Evolutionary conservation across 148 eudicot species (phyloP).

Genomic region (Dysphania ambrosioides): DNA sequence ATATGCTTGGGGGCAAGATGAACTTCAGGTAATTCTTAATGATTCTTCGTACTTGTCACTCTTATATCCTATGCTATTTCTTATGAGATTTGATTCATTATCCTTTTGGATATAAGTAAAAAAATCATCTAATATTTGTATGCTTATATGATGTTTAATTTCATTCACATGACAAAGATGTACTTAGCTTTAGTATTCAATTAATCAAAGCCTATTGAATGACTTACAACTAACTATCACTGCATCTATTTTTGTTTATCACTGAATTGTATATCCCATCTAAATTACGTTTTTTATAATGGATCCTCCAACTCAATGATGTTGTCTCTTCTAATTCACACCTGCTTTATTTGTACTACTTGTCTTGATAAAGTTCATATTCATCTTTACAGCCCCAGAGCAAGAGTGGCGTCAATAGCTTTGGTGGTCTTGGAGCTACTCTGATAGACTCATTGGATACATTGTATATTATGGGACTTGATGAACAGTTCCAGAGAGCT

Average conservation of each 20-base stretch:
- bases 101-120: background rate
- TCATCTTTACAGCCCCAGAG: slow-evolving; percentile 67
- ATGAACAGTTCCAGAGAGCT: slow-evolving; percentile 93
- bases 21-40: slow-evolving; percentile 69
- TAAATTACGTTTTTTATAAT: background rate
- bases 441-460: slow-evolving; percentile 92
- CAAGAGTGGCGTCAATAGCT: slow-evolving; percentile 88
- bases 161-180: background rate
- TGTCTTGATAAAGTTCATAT: background rate
- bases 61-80: background rate
- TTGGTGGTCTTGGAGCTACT: slow-evolving; percentile 99
- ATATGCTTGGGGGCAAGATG: slow-evolving; percentile 99
- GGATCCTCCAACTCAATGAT: background rate
- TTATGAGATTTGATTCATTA: background rate
- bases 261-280: background rate
- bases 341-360: background rate
- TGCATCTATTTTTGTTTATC: slow-evolving; percentile 4
- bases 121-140: background rate
- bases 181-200: background rate
- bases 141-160: background rate
- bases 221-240: background rate
- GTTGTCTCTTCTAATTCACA: background rate
- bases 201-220: background rate
- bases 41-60: background rate
- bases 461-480: slow-evolving; percentile 90